Evolutionary conservation across 2,329 filamentous ascomycete species (phyloP).

Genomic region (Penicillium sp.): DNA sequence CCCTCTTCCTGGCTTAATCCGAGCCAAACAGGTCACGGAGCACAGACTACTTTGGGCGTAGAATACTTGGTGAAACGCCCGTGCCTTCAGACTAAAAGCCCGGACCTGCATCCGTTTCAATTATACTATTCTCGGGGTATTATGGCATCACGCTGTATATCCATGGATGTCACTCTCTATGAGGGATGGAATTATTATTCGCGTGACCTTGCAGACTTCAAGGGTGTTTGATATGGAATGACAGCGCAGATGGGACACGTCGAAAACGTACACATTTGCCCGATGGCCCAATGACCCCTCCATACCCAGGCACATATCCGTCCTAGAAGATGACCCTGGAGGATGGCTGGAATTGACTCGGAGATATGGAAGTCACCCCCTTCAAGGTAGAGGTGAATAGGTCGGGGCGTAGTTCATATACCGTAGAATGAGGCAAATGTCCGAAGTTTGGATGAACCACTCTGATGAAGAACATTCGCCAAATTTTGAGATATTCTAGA

Average conservation of each 20-base stretch:
- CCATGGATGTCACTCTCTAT: neutral
- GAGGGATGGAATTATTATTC: neutral
- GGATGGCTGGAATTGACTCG: neutral
- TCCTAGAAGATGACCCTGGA: neutral
- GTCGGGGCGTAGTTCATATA: neutral
- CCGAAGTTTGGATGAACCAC: conserved; percentile 9
- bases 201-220: neutral
- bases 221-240: neutral
- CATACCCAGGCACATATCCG: conserved; percentile 8
- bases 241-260: conserved; percentile 2
- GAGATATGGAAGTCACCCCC: neutral
- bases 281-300: neutral
- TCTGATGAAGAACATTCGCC: neutral
- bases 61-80: conserved; percentile 17
- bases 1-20: conserved; percentile 8
- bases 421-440: neutral
- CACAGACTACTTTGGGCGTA: conserved; percentile 15
- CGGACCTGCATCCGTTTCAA: conserved; percentile 16
- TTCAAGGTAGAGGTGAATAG: neutral
- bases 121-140: conserved; percentile 7
- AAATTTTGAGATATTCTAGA: neutral
- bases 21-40: conserved; percentile 13
- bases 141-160: conserved; percentile 2
- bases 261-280: neutral
- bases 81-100: conserved; percentile 3